phyloP scores from a whole-genome alignment of 176 grass and related monocot species.

The Tillandsia fasciculata region DNA sequence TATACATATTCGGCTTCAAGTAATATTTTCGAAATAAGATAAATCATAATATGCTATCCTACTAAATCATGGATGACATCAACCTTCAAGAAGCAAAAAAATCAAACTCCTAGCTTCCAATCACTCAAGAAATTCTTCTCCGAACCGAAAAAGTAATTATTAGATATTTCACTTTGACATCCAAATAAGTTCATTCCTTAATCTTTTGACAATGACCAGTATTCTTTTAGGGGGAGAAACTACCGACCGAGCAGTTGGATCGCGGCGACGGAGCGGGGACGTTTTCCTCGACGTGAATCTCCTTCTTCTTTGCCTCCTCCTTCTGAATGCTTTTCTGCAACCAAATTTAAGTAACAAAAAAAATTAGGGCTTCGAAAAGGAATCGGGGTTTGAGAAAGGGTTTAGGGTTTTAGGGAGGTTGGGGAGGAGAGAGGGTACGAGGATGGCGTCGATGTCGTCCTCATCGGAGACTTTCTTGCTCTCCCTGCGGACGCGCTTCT shows the following conservation, averaged over 20 bases:
- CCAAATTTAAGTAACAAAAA: background rate
- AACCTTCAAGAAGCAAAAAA: too few species aligned
- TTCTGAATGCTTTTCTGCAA: constrained; percentile 76
- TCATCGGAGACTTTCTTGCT: constrained; percentile 62
- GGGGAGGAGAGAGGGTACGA: constrained; percentile 29
- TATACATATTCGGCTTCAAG: too few species aligned
- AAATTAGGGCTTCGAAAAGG: constrained; percentile 10
- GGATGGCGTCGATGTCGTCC: constrained; percentile 94
- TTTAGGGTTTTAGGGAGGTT: background rate
- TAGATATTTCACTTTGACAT: too few species aligned
- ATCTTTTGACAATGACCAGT: too few species aligned
- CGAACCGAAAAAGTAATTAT: too few species aligned
- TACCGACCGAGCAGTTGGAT: constrained; percentile 34
- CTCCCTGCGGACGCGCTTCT: constrained; percentile 77
- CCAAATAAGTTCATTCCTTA: too few species aligned
- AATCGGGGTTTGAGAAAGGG: background rate
- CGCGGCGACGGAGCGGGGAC: constrained; percentile 77
- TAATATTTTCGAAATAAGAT: too few species aligned
- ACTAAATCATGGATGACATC: too few species aligned
- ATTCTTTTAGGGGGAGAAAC: background rate
- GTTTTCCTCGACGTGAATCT: constrained; percentile 84
- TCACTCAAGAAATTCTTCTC: too few species aligned
- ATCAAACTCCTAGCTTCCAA: too few species aligned
- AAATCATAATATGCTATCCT: too few species aligned
- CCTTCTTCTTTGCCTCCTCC: constrained; percentile 98